Percentiles rank a stretch among this genome's conserved stretches.
Conservation (phyloP, 2,329 filamentous ascomycete species). For the Tolypocladium ophioglossoides region DNA sequence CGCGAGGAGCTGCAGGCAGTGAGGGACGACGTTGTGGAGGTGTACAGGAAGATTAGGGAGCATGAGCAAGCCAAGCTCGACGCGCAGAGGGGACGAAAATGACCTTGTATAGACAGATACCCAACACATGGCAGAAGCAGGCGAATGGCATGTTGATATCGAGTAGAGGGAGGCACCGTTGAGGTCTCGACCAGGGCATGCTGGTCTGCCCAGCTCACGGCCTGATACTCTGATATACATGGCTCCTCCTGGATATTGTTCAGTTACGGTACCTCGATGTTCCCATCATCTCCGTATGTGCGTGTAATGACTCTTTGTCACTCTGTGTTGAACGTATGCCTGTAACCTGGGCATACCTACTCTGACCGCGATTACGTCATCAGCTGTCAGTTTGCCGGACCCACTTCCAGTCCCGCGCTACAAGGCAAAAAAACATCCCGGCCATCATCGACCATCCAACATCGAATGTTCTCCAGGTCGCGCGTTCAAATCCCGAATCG, state of each 20-base stretch:
- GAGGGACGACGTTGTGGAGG: slow-evolving; percentile 24
- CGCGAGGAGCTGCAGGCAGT: slow-evolving; percentile 27
- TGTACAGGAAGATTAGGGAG: slow-evolving; percentile 27
- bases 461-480: slow-evolving; percentile 2
- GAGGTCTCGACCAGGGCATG: background rate
- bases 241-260: background rate
- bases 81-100: background rate
- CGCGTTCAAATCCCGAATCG: slow-evolving; percentile 7
- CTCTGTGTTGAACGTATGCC: background rate
- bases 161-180: background rate
- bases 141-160: background rate
- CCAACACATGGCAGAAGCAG: background rate
- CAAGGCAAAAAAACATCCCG: no score
- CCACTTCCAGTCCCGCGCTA: background rate
- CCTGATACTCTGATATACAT: background rate
- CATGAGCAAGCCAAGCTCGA: slow-evolving; percentile 25
- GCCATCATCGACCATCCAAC: no score
- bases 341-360: no score
- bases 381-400: background rate
- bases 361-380: background rate
- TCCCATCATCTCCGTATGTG: background rate
- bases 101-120: background rate
- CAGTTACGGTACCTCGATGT: background rate
- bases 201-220: background rate
- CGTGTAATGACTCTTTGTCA: background rate